Percentiles rank a stretch among this genome's conserved stretches.
phyloP scores from a whole-genome alignment of 345 rosid species.

The Leavenworthia alabamica region DNA sequence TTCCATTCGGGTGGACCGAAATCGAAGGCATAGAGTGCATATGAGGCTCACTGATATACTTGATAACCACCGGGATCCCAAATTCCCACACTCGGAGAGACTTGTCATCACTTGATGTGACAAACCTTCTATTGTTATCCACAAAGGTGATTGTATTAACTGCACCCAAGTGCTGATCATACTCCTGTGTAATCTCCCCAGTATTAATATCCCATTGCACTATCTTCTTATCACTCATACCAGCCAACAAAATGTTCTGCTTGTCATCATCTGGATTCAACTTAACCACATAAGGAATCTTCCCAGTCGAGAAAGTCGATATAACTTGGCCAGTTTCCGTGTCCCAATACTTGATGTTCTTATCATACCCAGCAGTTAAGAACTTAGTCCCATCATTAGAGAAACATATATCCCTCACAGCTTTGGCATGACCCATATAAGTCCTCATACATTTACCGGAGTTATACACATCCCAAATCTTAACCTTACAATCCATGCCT shows the following conservation, averaged over 20 bases:
- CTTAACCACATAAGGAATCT: conserved; percentile 88
- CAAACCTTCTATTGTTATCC: conserved; percentile 88
- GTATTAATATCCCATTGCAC: conserved; percentile 99
- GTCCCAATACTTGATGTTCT: conserved; percentile 96
- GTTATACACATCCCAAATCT: conserved; percentile 98
- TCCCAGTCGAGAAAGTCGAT: conserved; percentile 81
- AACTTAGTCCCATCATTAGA: conserved; percentile 94
- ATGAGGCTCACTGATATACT: conserved; percentile 98
- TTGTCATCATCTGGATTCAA: conserved; percentile 92
- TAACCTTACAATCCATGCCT: conserved; percentile 92
- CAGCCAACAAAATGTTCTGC: conserved; percentile 90
- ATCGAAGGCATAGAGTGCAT: conserved; percentile 99
- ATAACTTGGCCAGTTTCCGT: conserved; percentile 95
- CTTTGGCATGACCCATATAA: conserved; percentile 95
- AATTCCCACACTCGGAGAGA: conserved; percentile 99
- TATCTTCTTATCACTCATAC: conserved; percentile 99
- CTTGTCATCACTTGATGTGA: conserved; percentile 95
- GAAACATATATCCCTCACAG: conserved; percentile 88
- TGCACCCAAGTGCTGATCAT: conserved; percentile 85
- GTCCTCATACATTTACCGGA: conserved; percentile 98
- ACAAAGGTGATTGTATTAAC: conserved; percentile 97
- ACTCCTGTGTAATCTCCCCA: conserved; percentile 82
- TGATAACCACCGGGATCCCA: conserved; percentile 95
- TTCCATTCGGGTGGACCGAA: conserved; percentile 79
- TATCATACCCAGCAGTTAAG: conserved; percentile 89